phyloP scores from a whole-genome alignment of 2,329 filamentous ascomycete species.

The Aspergillus phoenicis region DNA sequence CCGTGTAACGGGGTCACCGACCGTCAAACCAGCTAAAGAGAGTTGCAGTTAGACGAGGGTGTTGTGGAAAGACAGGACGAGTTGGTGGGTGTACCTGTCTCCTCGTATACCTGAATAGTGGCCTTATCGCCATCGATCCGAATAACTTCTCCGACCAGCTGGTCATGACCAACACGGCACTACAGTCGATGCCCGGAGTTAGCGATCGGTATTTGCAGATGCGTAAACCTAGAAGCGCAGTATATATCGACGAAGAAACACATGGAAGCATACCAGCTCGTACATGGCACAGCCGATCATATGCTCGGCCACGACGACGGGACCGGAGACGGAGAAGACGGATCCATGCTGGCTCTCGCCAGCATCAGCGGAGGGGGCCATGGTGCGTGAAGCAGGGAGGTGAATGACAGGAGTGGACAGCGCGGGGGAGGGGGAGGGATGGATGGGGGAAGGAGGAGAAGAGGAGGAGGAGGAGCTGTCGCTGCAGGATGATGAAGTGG shows the following conservation, averaged over 20 bases:
- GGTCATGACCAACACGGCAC: conserved; percentile 90
- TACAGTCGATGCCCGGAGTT: conserved; percentile 38
- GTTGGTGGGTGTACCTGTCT: conserved; percentile 68
- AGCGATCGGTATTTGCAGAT: neutral
- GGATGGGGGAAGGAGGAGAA: conserved; percentile 31
- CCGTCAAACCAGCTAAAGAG: conserved; percentile 75
- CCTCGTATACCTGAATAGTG: conserved; percentile 98
- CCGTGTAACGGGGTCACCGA: conserved; percentile 87
- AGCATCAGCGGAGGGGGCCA: conserved; percentile 45
- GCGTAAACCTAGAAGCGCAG: neutral
- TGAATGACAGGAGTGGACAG: conserved; percentile 28
- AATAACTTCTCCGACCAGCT: conserved; percentile 95
- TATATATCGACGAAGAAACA: conserved; percentile 7
- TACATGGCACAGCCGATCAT: conserved; percentile 99
- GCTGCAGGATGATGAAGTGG: conserved; percentile 37
- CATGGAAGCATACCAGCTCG: conserved; percentile 72
- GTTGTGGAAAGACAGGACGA: conserved; percentile 10
- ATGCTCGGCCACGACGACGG: conserved; percentile 94
- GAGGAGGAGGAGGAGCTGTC: conserved; percentile 23
- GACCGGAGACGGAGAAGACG: conserved; percentile 75
- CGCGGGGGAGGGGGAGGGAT: conserved; percentile 22
- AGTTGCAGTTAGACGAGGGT: conserved; percentile 14
- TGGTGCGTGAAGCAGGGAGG: conserved; percentile 36
- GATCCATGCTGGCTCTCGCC: conserved; percentile 62
- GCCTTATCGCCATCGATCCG: conserved; percentile 94